Evolutionary conservation across 257 asterid species (phyloP).

Genomic region (Osmanthus fragrans): DNA sequence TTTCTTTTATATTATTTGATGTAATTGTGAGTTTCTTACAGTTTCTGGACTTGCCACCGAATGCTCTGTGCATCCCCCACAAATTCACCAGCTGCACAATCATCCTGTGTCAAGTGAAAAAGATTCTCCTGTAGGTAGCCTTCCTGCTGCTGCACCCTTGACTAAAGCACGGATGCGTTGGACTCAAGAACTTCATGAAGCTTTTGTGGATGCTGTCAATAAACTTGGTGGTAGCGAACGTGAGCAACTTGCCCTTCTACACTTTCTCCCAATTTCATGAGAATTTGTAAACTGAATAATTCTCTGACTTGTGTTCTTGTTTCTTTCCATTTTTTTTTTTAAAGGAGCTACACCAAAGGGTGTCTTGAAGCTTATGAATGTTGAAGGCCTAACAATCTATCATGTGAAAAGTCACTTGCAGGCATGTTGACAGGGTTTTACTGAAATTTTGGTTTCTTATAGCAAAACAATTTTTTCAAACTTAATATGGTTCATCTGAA

Average conservation of each 20-base stretch:
- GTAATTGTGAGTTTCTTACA: slow-evolving; percentile 28
- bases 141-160: slow-evolving; percentile 50
- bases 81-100: slow-evolving; percentile 32
- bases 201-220: slow-evolving; percentile 67
- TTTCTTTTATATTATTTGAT: neutral
- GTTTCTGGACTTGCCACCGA: slow-evolving; percentile 50
- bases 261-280: slow-evolving; percentile 14
- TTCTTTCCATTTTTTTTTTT: neutral
- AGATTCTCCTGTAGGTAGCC: slow-evolving; percentile 36
- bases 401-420: slow-evolving; percentile 94
- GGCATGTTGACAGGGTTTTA: slow-evolving; percentile 31
- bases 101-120: slow-evolving; percentile 31
- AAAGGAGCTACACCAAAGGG: slow-evolving; percentile 86
- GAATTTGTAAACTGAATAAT: slow-evolving; percentile 4
- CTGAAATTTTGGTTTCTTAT: slow-evolving; percentile 8
- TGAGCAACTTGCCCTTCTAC: slow-evolving; percentile 30
- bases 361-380: slow-evolving; percentile 80
- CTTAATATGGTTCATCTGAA: slow-evolving; percentile 20
- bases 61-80: slow-evolving; percentile 30
- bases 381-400: slow-evolving; percentile 74
- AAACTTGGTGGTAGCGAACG: slow-evolving; percentile 91
- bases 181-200: slow-evolving; percentile 92
- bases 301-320: neutral
- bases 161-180: slow-evolving; percentile 88
- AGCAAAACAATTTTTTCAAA: slow-evolving; percentile 1